Conservation (phyloP, 164 flowering plant genomes). For the Nymphaea colorata region DNA sequence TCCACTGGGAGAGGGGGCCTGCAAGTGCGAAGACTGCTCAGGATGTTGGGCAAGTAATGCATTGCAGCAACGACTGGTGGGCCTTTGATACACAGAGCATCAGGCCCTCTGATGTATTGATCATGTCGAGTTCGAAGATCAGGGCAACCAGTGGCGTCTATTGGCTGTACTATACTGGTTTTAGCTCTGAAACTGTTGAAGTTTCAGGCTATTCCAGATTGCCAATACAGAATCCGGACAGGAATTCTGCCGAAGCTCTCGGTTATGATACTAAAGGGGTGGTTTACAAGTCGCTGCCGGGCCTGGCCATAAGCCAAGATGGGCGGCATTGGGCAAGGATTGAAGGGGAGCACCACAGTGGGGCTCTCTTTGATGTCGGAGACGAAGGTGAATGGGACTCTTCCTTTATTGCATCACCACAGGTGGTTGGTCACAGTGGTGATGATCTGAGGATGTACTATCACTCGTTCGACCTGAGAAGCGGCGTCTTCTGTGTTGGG, state of each 20-base stretch:
- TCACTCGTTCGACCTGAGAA: slow-evolving; percentile 51
- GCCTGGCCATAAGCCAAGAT: slow-evolving; percentile 77
- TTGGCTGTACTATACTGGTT: slow-evolving; percentile 87
- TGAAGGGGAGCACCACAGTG: slow-evolving; percentile 86
- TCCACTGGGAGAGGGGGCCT: slow-evolving; percentile 69
- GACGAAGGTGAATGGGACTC: slow-evolving; percentile 61
- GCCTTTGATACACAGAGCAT: slow-evolving; percentile 59
- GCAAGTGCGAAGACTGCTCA: slow-evolving; percentile 27
- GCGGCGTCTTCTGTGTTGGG: slow-evolving; percentile 38
- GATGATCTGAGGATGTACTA: slow-evolving; percentile 85
- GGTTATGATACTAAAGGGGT: slow-evolving; percentile 26
- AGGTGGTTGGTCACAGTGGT: slow-evolving; percentile 45
- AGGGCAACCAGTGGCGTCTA: slow-evolving; percentile 56
- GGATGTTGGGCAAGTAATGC: slow-evolving; percentile 57
- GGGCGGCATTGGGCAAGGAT: slow-evolving; percentile 87
- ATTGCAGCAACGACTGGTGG: slow-evolving; percentile 76
- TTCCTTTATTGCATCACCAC: slow-evolving; percentile 38
- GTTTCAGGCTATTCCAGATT: slow-evolving; percentile 1
- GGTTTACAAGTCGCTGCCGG: slow-evolving; percentile 48
- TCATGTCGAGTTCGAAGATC: slow-evolving; percentile 65
- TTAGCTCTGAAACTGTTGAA: slow-evolving; percentile 29
- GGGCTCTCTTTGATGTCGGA: slow-evolving; percentile 68
- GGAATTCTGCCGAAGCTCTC: not conserved
- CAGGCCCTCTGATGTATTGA: slow-evolving; percentile 58
- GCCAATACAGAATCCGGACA: not conserved